phyloP scores from a whole-genome alignment of 768 basidiomycete genomes.

The Rossbeevera mucosa region DNA sequence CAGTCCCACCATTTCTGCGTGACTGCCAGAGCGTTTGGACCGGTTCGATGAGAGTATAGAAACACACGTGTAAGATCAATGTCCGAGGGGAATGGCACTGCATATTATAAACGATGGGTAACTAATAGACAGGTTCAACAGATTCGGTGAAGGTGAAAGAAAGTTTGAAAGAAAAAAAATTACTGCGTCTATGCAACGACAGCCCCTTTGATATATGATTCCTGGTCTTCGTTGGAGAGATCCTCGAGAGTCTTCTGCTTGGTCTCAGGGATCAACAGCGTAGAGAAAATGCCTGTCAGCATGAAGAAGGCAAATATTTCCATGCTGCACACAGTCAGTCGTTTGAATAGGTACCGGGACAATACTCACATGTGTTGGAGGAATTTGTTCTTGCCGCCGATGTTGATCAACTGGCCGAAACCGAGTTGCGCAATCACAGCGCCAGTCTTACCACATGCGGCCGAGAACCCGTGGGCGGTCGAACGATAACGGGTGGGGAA shows the following conservation, averaged over 20 bases:
- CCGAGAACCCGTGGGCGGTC: conserved; percentile 80
- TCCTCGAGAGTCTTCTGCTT: conserved; percentile 63
- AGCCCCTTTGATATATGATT: conserved; percentile 45
- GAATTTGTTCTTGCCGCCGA: conserved; percentile 58
- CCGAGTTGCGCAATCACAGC: conserved; percentile 80
- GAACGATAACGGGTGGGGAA: conserved; percentile 90
- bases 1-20: not conserved
- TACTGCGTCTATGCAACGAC: conserved; percentile 8
- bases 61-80: not conserved
- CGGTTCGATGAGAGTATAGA: too few species aligned
- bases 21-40: not conserved
- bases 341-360: not conserved
- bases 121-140: not conserved
- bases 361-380: conserved; percentile 62
- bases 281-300: conserved; percentile 80
- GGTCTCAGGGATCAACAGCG: conserved; percentile 76
- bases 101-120: conserved; percentile 7
- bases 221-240: conserved; percentile 67
- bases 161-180: not conserved
- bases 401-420: conserved; percentile 63
- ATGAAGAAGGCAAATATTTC: conserved; percentile 85
- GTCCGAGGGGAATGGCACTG: not conserved
- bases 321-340: conserved; percentile 38
- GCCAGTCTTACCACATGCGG: conserved; percentile 78
- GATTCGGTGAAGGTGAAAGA: not conserved